phyloP scores from a whole-genome alignment of 1,284 basidiomycete species.

The Wallemia hederae region DNA sequence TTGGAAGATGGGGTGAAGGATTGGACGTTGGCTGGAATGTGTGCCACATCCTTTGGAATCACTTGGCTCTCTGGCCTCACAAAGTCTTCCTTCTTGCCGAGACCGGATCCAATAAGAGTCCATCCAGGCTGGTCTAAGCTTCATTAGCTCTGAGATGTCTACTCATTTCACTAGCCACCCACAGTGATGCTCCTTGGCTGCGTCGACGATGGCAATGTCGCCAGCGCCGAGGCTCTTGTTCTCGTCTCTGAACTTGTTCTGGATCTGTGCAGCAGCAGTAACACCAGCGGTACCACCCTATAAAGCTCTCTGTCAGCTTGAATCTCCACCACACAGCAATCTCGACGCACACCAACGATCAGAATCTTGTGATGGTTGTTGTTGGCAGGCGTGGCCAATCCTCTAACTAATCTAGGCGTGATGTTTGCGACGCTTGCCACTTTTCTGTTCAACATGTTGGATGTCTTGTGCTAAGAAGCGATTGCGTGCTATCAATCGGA shows the following conservation, averaged over 20 bases:
- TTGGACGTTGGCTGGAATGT: constrained; percentile 42
- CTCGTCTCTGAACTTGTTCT: constrained; percentile 37
- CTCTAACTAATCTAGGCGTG: neutral
- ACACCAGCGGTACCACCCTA: constrained; percentile 15
- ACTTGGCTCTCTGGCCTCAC: constrained; percentile 35
- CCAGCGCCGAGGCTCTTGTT: constrained; percentile 35
- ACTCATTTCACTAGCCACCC: constrained; percentile 39
- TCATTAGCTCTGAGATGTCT: constrained; percentile 16
- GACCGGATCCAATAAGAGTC: constrained; percentile 74
- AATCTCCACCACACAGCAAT: neutral
- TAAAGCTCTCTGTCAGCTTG: neutral
- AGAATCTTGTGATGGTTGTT: constrained; percentile 10
- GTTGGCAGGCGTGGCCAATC: neutral
- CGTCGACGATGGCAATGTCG: constrained; percentile 58
- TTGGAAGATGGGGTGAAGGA: constrained; percentile 46
- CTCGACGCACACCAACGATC: constrained; percentile 11
- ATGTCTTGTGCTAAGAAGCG: neutral
- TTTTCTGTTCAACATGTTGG: neutral
- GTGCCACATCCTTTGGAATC: constrained; percentile 40
- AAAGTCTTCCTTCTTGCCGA: constrained; percentile 34
- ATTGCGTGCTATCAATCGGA: neutral
- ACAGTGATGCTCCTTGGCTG: constrained; percentile 2
- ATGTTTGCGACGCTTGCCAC: neutral
- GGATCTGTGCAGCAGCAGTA: constrained; percentile 18
- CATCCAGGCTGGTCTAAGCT: constrained; percentile 14